Conservation (phyloP, 768 basidiomycete genomes). For the Trametes punicea region DNA sequence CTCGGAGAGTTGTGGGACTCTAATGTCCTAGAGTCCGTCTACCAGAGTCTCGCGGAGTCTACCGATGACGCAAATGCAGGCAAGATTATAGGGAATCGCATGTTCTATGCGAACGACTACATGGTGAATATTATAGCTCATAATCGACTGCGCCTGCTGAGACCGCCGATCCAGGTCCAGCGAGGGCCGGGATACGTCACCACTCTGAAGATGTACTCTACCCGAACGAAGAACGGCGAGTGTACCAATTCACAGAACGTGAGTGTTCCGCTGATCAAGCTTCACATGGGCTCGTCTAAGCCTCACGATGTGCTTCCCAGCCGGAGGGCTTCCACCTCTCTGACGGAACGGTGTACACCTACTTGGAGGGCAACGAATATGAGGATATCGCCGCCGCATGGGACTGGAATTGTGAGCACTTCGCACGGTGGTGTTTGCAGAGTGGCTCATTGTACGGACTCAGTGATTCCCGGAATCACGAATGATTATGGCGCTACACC, state of each 20-base stretch:
- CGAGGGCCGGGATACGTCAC: slow-evolving; percentile 57
- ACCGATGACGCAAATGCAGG: slow-evolving; percentile 52
- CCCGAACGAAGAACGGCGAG: slow-evolving; percentile 57
- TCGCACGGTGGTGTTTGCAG: too few relatives aligned
- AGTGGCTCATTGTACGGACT: too few relatives aligned
- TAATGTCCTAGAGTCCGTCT: slow-evolving; percentile 36
- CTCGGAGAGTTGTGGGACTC: slow-evolving; percentile 56
- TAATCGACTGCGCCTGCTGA: not conserved
- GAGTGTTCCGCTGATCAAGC: slow-evolving; percentile 18
- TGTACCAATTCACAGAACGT: slow-evolving; percentile 65
- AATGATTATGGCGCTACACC: slow-evolving; percentile 57
- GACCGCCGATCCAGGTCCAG: slow-evolving; percentile 45
- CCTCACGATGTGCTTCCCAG: slow-evolving; percentile 26
- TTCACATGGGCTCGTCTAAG: not conserved
- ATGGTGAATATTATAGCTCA: slow-evolving; percentile 42
- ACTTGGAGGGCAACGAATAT: slow-evolving; percentile 64
- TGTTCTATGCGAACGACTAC: slow-evolving; percentile 68
- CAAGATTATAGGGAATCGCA: slow-evolving; percentile 49
- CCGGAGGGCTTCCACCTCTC: slow-evolving; percentile 68
- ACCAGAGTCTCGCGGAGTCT: slow-evolving; percentile 35
- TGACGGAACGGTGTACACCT: slow-evolving; percentile 63
- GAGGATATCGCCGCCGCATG: slow-evolving; percentile 68
- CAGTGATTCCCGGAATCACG: slow-evolving; percentile 67
- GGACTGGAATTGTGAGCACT: slow-evolving; percentile 58
- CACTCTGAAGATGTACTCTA: slow-evolving; percentile 61